A percentile compares a stretch with the other conserved stretches of the same genome.
Conservation (phyloP, 2,329 filamentous ascomycete species). For the Fusarium tricinctum region DNA sequence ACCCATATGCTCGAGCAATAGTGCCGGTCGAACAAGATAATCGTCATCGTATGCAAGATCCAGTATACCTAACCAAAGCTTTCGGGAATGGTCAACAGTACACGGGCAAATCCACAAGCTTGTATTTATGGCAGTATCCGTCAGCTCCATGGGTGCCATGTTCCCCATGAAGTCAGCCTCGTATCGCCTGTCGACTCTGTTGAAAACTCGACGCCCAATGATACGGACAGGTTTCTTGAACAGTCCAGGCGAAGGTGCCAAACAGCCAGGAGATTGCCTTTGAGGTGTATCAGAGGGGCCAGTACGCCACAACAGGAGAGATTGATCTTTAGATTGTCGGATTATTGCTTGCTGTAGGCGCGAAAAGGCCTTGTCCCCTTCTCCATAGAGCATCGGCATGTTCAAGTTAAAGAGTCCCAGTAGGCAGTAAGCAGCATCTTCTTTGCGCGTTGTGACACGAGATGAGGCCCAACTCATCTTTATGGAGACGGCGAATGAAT, state of each 20-base stretch:
- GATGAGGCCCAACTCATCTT: slow-evolving; percentile 50
- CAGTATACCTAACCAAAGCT: slow-evolving; percentile 42
- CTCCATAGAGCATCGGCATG: slow-evolving; percentile 51
- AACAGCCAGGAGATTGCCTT: slow-evolving; percentile 30
- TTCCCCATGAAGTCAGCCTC: slow-evolving; percentile 40
- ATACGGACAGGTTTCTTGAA: slow-evolving; percentile 37
- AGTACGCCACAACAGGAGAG: slow-evolving; percentile 40
- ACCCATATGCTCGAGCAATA: slow-evolving; percentile 42
- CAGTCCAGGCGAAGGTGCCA: slow-evolving; percentile 24
- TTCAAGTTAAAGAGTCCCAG: slow-evolving; percentile 51
- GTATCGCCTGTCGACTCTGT: slow-evolving; percentile 29
- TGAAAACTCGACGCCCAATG: slow-evolving; percentile 39
- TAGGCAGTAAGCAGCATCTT: slow-evolving; percentile 52
- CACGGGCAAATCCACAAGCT: slow-evolving; percentile 45
- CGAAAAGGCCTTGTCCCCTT: slow-evolving; percentile 47
- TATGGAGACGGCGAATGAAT: slow-evolving; percentile 44
- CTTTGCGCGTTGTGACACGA: slow-evolving; percentile 46
- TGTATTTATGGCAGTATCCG: slow-evolving; percentile 38
- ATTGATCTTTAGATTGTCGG: slow-evolving; percentile 45
- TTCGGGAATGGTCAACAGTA: slow-evolving; percentile 5
- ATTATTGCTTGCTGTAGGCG: slow-evolving; percentile 47
- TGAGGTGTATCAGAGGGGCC: neutral
- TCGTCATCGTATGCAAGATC: slow-evolving; percentile 43
- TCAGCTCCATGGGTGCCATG: slow-evolving; percentile 39
- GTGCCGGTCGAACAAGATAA: slow-evolving; percentile 41